Percentiles rank a stretch among this genome's conserved stretches.
Conservation (phyloP, 768 basidiomycete species). For the Agaricus blazei region DNA sequence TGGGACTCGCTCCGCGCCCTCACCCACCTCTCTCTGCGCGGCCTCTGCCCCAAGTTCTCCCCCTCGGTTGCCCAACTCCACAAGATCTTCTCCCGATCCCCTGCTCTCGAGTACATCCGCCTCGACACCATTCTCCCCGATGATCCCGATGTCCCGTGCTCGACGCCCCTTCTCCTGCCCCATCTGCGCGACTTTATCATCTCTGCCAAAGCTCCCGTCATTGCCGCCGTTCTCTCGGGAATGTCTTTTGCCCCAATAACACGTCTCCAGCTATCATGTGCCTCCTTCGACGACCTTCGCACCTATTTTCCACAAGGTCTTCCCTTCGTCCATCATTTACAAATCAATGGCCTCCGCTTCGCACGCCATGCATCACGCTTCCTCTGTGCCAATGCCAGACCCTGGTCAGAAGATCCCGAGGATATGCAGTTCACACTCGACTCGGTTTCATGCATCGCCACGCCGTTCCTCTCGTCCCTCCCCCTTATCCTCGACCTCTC, state of each 20-base stretch:
- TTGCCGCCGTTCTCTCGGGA: slow-evolving; percentile 20
- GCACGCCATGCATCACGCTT: slow-evolving; percentile 20
- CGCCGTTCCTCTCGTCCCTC: slow-evolving; percentile 4
- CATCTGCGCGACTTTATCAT: slow-evolving; percentile 26
- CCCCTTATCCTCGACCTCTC: slow-evolving; percentile 16
- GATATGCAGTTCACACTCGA: slow-evolving; percentile 19
- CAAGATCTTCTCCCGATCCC: slow-evolving; percentile 27
- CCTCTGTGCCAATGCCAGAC: slow-evolving; percentile 10
- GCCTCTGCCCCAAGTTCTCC: slow-evolving; percentile 22
- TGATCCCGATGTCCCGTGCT: not conserved
- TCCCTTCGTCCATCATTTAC: slow-evolving; percentile 12
- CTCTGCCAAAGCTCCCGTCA: slow-evolving; percentile 19
- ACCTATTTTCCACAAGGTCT: slow-evolving; percentile 23
- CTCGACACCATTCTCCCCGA: slow-evolving; percentile 24
- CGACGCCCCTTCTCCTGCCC: slow-evolving; percentile 15
- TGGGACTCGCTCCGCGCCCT: slow-evolving; percentile 30
- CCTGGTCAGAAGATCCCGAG: slow-evolving; percentile 18
- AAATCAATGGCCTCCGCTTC: slow-evolving; percentile 14
- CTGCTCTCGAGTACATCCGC: slow-evolving; percentile 25
- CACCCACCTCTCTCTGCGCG: slow-evolving; percentile 28
- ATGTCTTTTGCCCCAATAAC: slow-evolving; percentile 18
- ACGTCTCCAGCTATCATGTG: slow-evolving; percentile 24
- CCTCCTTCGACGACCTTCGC: slow-evolving; percentile 20
- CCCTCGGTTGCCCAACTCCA: slow-evolving; percentile 29
- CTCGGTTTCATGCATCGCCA: slow-evolving; percentile 16